Percentiles rank a stretch among this genome's conserved stretches.
phyloP scores from a whole-genome alignment of 257 asterid genomes.

The Marsdenia floribunda region DNA sequence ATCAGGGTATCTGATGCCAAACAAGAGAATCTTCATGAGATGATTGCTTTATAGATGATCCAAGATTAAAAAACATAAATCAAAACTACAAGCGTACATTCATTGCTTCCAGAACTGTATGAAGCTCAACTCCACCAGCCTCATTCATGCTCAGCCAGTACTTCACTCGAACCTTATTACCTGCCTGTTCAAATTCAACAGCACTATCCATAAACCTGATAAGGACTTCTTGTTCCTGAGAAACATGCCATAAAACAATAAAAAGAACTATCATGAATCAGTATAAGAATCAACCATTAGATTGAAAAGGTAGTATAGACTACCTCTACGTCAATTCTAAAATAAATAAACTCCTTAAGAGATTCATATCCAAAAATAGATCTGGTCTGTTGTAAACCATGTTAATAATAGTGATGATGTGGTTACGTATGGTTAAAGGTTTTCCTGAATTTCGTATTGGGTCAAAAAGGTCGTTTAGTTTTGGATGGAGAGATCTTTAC shows the following conservation, averaged over 20 bases:
- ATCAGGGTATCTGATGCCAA: background rate
- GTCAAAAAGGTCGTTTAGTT: background rate
- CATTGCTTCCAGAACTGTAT: constrained; percentile 72
- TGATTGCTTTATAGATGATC: background rate
- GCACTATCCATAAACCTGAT: constrained; percentile 65
- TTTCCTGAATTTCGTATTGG: background rate
- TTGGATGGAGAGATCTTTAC: background rate
- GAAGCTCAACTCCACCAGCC: constrained; percentile 58
- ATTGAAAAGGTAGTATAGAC: background rate
- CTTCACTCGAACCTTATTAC: constrained; percentile 48
- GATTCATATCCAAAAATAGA: background rate
- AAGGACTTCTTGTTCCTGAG: constrained; percentile 81
- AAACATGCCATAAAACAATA: constrained; percentile 32
- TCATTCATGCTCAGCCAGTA: constrained; percentile 35
- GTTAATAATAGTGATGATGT: background rate
- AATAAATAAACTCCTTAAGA: background rate
- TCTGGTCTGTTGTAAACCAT: background rate
- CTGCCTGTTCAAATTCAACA: constrained; percentile 59
- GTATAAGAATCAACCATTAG: constrained; percentile 28
- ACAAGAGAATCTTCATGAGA: too few species aligned
- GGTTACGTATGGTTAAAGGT: background rate
- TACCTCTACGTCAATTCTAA: background rate
- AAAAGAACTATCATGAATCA: constrained; percentile 46
- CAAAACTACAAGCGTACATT: constrained; percentile 49
- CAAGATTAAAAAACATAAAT: constrained; percentile 12